phyloP scores from a whole-genome alignment of 352 stramenopile genomes.

The Globisporangium takayamanum region DNA sequence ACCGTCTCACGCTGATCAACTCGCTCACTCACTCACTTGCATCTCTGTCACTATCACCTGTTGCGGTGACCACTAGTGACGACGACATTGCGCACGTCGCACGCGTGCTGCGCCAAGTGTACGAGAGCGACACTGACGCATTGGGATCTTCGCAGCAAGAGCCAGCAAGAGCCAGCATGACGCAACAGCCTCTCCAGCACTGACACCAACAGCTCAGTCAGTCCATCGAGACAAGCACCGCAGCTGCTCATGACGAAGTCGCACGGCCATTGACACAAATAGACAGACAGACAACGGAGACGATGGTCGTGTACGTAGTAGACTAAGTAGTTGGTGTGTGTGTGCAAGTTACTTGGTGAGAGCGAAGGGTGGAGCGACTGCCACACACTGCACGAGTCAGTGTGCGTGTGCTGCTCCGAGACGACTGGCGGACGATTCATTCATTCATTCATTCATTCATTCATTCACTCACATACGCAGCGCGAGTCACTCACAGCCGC shows the following conservation, averaged over 20 bases:
- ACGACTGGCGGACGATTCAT: too few relatives aligned
- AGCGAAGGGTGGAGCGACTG: too few relatives aligned
- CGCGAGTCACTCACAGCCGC: conserved; percentile 25
- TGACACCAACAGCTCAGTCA: too few relatives aligned
- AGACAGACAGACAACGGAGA: too few relatives aligned
- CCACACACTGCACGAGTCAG: too few relatives aligned
- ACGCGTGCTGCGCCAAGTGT: conserved; percentile 17
- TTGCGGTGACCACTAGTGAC: conserved; percentile 19
- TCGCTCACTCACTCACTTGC: neutral
- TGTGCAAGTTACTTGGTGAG: too few relatives aligned
- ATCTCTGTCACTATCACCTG: neutral
- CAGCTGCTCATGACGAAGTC: too few relatives aligned
- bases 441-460: neutral
- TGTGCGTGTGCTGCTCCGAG: too few relatives aligned
- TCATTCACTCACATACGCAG: neutral
- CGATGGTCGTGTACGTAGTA: too few relatives aligned
- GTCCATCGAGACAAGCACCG: too few relatives aligned
- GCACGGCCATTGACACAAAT: too few relatives aligned
- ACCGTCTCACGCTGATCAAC: neutral
- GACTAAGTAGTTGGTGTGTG: too few relatives aligned
- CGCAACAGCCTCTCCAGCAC: neutral
- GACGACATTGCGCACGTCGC: conserved; percentile 33
- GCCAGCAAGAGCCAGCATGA: neutral
- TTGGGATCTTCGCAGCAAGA: neutral
- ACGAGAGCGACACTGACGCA: neutral